A percentile compares a stretch with the other conserved stretches of the same genome.
Evolutionary conservation across 2,329 filamentous ascomycete genomes (phyloP).

Genomic region (Ceratocystiopsis sp.): DNA sequence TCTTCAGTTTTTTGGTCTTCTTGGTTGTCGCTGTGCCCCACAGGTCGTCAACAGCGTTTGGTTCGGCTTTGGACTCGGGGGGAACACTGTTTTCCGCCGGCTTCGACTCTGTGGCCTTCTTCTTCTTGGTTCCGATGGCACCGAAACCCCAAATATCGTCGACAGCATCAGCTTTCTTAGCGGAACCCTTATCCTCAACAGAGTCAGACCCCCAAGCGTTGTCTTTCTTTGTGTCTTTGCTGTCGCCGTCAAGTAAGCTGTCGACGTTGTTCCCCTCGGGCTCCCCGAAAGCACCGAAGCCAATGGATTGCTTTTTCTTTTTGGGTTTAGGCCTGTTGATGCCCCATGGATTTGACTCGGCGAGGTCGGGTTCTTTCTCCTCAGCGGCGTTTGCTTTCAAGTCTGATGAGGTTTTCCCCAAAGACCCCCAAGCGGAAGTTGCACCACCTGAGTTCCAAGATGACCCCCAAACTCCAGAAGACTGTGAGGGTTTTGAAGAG

Average conservation of each 20-base stretch:
- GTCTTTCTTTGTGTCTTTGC: conserved; percentile 23
- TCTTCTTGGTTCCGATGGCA: conserved; percentile 23
- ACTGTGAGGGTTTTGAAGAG: conserved; percentile 21
- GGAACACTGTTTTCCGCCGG: conserved; percentile 10
- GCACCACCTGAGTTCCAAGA: conserved; percentile 34
- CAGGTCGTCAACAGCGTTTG: conserved; percentile 8
- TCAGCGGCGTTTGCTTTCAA: conserved; percentile 14
- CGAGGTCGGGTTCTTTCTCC: conserved; percentile 24
- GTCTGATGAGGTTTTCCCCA: conserved; percentile 15
- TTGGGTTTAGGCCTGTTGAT: conserved; percentile 30
- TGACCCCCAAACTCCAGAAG: conserved; percentile 42
- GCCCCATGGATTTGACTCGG: conserved; percentile 31
- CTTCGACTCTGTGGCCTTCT: conserved; percentile 18
- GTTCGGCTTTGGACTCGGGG: conserved; percentile 11
- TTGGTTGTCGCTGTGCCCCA: conserved; percentile 21
- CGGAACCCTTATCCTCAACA: conserved; percentile 14
- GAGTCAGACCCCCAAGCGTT: conserved; percentile 19
- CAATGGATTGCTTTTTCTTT: conserved; percentile 29
- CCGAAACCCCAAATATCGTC: conserved; percentile 20
- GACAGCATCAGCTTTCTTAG: conserved; percentile 10
- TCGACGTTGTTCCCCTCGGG: conserved; percentile 18
- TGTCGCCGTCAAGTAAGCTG: conserved; percentile 6
- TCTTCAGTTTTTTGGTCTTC: conserved; percentile 24
- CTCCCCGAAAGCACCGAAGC: conserved; percentile 31
- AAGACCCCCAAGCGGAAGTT: conserved; percentile 18